Conservation (phyloP, 1,284 basidiomycete genomes). For the Pisolithus thermaeus region DNA sequence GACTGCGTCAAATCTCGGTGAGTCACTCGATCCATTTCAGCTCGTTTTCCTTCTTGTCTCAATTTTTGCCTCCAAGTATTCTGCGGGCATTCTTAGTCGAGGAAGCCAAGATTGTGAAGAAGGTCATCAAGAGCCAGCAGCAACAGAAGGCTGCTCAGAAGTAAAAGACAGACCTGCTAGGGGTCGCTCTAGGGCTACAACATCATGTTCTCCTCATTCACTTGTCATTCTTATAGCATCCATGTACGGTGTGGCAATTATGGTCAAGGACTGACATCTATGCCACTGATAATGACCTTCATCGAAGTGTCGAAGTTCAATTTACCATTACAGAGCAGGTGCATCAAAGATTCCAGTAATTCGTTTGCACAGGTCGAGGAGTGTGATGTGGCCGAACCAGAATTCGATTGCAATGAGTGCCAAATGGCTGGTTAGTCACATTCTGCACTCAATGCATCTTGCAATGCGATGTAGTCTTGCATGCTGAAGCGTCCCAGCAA, state of each 20-base stretch:
- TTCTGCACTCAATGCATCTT: neutral
- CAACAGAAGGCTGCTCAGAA: conserved; percentile 22
- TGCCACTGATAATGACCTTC: neutral
- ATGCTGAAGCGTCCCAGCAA: neutral
- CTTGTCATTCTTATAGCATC: neutral
- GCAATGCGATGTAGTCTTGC: neutral
- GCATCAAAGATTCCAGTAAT: too few relatives aligned
- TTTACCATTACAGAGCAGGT: too few relatives aligned
- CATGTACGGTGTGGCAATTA: neutral
- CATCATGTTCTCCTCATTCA: neutral
- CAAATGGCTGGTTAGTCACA: too few relatives aligned
- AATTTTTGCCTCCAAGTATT: conserved; percentile 53
- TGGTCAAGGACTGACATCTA: neutral
- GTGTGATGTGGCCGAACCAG: too few relatives aligned
- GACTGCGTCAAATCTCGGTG: conserved; percentile 89
- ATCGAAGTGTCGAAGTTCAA: neutral
- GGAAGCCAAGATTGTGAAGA: conserved; percentile 99
- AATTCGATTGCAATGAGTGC: too few relatives aligned
- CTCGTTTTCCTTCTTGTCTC: neutral
- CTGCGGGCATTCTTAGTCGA: conserved; percentile 98
- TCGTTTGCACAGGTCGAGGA: too few relatives aligned
- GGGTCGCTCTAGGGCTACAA: neutral
- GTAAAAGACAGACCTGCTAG: conserved; percentile 11
- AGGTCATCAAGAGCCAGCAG: conserved; percentile 88
- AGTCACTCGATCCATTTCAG: conserved; percentile 24